These are phyloP conservation scores for Lachnellula willkommii DNA, from an alignment of 2,329 filamentous ascomycete species.

Conservation along the genomic window DNA sequence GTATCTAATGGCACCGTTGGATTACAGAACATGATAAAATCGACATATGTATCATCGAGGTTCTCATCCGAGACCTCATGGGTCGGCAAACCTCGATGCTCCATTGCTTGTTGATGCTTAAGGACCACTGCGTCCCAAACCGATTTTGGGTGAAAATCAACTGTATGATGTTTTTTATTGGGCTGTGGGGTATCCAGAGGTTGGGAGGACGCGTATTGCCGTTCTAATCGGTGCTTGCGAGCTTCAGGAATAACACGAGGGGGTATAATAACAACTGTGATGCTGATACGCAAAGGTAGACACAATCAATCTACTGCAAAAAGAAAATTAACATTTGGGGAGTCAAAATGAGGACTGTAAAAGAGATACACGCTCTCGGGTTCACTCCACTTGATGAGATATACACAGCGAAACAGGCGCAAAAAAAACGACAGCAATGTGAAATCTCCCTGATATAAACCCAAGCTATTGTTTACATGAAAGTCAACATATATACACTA, in stretches of 20 bases:
- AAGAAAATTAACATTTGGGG: background rate
- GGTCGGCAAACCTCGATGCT: constrained; percentile 49
- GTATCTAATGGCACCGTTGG: constrained; percentile 66
- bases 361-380: background rate
- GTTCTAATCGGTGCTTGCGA: constrained; percentile 18
- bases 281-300: background rate
- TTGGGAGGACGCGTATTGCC: constrained; percentile 16
- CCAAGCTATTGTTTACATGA: background rate
- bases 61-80: constrained; percentile 62
- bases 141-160: constrained; percentile 6
- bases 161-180: constrained; percentile 5
- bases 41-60: constrained; percentile 76
- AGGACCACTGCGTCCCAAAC: constrained; percentile 6
- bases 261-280: background rate
- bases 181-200: constrained; percentile 10
- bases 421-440: background rate
- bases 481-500: background rate
- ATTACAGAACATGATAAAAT: constrained; percentile 88
- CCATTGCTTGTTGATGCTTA: constrained; percentile 1
- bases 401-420: background rate
- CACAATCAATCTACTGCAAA: background rate
- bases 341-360: background rate
- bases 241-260: constrained; percentile 11
- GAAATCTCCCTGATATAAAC: background rate
- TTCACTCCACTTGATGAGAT: background rate